Evolutionary conservation across 1,284 basidiomycete species (phyloP), one percentile per base, ranked within the genome.

Genomic region (Ustanciosporium gigantosporum): DNA sequence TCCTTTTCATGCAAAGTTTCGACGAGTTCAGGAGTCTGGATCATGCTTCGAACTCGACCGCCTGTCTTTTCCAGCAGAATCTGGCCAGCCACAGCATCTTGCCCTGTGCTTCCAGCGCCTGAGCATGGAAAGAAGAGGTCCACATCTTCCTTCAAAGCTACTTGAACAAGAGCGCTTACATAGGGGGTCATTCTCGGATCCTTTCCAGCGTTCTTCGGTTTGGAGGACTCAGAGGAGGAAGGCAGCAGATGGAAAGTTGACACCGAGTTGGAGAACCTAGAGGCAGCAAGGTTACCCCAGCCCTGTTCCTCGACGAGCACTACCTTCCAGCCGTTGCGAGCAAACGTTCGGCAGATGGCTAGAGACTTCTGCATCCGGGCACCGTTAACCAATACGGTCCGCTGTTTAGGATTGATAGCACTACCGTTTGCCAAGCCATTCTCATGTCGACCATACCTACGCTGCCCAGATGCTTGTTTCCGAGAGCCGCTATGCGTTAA

Each of bases 321-420:
- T 2, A 81, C 79, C n/a, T 69, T 66, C 70, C 77, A 80, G n/a
- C 80, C 80, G 24, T 77, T 76, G 36, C 76, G 66, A 21, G 76
- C 77, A 49, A 81, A 77, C 0, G 79, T 78, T 22, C 80, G 59
- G n/a, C 77, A 78, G 25, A 80, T 66, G 72, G 70, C 74, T 44
- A 81, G 67, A 19, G 79, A 75, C 46, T 80, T 81, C 20, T 78
- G 73, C 77, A 79, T 80, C n/a, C 79, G 65, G 16, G 79, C 79
- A 23, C 80, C 80, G 46, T 77, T 80, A 39, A 81, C 73, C 6
- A 81, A 74, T 7, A 80, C 80, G 16, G 61, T 75, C n/a, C 52
- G 43, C 40, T 57, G 46, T 23, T 19, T 14, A 2, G 9, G 9
- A 17, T 37, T 6, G 19, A 6, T 7, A 22, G 6, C 32, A 34